Conservation (phyloP, 768 basidiomycete genomes). For the Pulveroboletus frians region DNA sequence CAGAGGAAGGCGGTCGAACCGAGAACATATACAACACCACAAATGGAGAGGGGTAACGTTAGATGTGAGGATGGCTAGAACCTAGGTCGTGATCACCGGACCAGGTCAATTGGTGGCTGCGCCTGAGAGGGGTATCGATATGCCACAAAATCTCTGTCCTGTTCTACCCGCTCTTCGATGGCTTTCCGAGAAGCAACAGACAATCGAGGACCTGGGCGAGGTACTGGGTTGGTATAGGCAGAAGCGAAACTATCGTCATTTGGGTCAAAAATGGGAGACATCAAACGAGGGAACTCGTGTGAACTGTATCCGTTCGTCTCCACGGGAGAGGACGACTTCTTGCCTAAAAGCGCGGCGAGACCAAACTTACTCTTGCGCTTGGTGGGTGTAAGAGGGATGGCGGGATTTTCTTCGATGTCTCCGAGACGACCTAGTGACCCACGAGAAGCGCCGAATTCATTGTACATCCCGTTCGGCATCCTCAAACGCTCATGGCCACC, state of each 20-base stretch:
- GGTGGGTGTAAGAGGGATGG: constrained; percentile 32
- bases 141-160: constrained; percentile 78
- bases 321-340: constrained; percentile 33
- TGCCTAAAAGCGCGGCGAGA: constrained; percentile 61
- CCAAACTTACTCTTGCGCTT: constrained; percentile 77
- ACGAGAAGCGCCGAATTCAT: constrained; percentile 69
- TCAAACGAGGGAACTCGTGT: constrained; percentile 48
- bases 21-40: constrained; percentile 4
- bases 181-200: constrained; percentile 66
- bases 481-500: constrained; percentile 34
- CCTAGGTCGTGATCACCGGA: constrained; percentile 35
- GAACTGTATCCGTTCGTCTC: constrained; percentile 32
- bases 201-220: constrained; percentile 49
- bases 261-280: constrained; percentile 39
- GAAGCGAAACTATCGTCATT: constrained; percentile 44
- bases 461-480: constrained; percentile 44
- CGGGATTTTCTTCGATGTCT: constrained; percentile 27
- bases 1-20: constrained; percentile 11
- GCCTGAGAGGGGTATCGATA: constrained; percentile 83
- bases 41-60: constrained; percentile 3
- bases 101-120: constrained; percentile 54
- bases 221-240: constrained; percentile 47
- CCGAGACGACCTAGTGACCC: constrained; percentile 44
- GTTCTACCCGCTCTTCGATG: constrained; percentile 76
- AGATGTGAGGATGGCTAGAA: constrained; percentile 1